Evolutionary conservation across 345 rosid genomes (phyloP), one percentile per base, ranked within the genome.

Genomic region (Rhodamnia argentea): DNA sequence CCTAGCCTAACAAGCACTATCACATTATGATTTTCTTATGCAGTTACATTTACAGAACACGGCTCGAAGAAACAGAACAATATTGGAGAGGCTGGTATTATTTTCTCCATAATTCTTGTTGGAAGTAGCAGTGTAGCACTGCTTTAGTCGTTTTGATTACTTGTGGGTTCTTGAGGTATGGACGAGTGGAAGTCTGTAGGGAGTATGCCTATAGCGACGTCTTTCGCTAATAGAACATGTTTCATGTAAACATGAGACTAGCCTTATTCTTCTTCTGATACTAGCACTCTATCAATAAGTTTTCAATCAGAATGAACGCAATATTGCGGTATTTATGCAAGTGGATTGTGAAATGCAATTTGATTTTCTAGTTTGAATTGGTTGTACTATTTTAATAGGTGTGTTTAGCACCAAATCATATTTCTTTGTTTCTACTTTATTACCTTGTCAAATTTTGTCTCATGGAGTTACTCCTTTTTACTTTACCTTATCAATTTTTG

Each of bases 51-150:
- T 90, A 95, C 86, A 93, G 98, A 83, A 88, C 99, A 75, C 91
- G 86, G 55, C 86, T 97, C 59, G 95, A 89, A 88, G 94, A 94
- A 92, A 96, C 99, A 83, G 99, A 97, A 86, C 93, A 97, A 90
- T 95, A 96, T 88, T 97, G 99, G 99, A 96, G 91, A 93, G 95
- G 95, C 91, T 96, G 99, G 98, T 97, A 94, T 88, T 15, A 16
- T 64, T 40, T 52, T 82, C 15, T 82, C 84, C 23, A 32, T 32
- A 32, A 20, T 64, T 64, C 44, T 64, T 64, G 78, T 32, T 64
- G 78, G 78, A 32, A 64, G 76, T 64, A 64, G 44, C 78, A 62
- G 40, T 27, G 15, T 16, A 15, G 75, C 40, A 42, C 52, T 76
- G 52, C 32, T 26, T 51, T 57, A 60, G 37, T 82, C 26, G n/a